Percentiles rank a stretch among this genome's conserved stretches.
These are phyloP conservation scores for Malassezia arunalokei DNA, from an alignment of 1,284 basidiomycete genomes.

Conservation along the genomic window DNA sequence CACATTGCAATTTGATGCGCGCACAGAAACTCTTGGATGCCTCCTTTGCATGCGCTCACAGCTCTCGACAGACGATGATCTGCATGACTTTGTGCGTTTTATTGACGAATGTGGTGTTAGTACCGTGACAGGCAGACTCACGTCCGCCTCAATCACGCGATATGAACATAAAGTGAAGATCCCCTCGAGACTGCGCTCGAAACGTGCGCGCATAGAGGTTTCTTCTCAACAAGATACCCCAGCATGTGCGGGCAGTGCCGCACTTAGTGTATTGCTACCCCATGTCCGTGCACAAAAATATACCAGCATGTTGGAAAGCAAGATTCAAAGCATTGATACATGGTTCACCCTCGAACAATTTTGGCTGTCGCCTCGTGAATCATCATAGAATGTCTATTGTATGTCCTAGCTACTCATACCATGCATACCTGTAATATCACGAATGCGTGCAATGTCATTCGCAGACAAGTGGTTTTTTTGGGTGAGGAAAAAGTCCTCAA, in stretches of 20 bases:
- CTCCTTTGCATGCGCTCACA: conserved; percentile 9
- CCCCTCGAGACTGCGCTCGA: neutral
- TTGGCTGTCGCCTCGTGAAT: neutral
- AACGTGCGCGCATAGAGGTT: neutral
- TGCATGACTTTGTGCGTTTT: conserved; percentile 16
- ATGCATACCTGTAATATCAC: conserved; percentile 40
- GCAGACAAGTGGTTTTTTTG: conserved; percentile 39
- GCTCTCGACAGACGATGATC: conserved; percentile 8
- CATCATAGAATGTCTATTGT: neutral
- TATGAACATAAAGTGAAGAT: neutral
- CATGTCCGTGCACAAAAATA: neutral
- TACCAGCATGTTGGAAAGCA: neutral
- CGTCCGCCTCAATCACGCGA: neutral
- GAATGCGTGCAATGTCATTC: conserved; percentile 34
- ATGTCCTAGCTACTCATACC: conserved; percentile 26
- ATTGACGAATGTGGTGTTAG: conserved; percentile 14
- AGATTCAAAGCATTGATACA: neutral
- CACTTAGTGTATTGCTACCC: too few species aligned
- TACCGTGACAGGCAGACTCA: conserved; percentile 9
- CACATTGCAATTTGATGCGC: conserved; percentile 1
- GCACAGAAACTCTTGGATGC: conserved; percentile 3
- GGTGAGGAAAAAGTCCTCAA: conserved; percentile 42
- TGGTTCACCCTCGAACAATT: neutral
- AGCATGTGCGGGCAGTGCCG: too few species aligned
- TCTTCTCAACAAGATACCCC: too few species aligned